These are phyloP conservation scores for Lichtheimia hyalospora DNA, from an alignment of 371 early-diverging fungal genomes.

Conservation along the genomic window DNA sequence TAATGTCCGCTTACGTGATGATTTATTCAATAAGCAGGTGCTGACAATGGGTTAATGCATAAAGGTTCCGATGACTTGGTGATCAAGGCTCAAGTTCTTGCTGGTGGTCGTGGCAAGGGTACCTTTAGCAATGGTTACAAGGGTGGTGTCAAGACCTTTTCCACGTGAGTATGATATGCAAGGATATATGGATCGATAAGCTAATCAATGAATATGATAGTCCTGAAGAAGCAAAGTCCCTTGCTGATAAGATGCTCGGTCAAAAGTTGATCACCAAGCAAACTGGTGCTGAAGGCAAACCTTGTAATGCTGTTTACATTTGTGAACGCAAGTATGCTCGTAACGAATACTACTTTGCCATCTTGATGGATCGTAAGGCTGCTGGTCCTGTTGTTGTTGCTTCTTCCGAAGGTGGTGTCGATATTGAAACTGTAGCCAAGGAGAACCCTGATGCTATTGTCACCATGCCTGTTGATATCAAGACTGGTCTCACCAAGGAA, in stretches of 20 bases:
- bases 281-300: constrained; percentile 94
- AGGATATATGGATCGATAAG: no score
- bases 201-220: constrained; percentile 47
- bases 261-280: constrained; percentile 97
- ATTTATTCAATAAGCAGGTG: neutral
- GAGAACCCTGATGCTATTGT: constrained; percentile 93
- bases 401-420: constrained; percentile 96
- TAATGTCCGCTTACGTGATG: constrained; percentile 37
- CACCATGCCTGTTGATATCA: constrained; percentile 78
- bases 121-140: constrained; percentile 91
- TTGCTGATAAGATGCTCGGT: constrained; percentile 95
- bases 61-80: constrained; percentile 85
- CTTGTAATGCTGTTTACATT: constrained; percentile 92
- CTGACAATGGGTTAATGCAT: neutral
- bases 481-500: constrained; percentile 63
- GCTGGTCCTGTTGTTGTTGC: constrained; percentile 95
- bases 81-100: constrained; percentile 98
- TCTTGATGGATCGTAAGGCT: constrained; percentile 94
- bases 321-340: constrained; percentile 95
- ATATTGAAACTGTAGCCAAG: constrained; percentile 95
- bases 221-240: constrained; percentile 83
- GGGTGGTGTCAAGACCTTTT: constrained; percentile 95
- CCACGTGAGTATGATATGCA: constrained; percentile 72
- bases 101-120: constrained; percentile 99
- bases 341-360: constrained; percentile 98